Percentiles rank a stretch among this genome's conserved stretches.
Conservation (phyloP, 2,329 filamentous ascomycete genomes). For the Beauveria bassiana region DNA sequence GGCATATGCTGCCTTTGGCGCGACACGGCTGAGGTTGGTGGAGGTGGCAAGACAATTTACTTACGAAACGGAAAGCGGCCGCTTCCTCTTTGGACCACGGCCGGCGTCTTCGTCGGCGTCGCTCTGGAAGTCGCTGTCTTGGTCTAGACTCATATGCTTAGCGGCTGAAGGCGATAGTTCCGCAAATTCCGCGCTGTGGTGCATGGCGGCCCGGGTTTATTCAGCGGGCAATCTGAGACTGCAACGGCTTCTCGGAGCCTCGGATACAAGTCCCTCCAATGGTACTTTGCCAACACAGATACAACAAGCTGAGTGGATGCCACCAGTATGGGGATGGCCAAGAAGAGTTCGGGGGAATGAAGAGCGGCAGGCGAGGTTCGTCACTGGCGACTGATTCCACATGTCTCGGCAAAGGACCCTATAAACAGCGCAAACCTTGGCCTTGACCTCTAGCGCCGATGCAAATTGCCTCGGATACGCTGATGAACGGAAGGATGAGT, state of each 20-base stretch:
- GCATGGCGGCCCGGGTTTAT: slow-evolving; percentile 3
- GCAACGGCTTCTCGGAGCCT: neutral
- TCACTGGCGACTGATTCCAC: neutral
- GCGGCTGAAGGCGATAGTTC: slow-evolving; percentile 19
- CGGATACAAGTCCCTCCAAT: neutral
- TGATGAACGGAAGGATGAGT: neutral
- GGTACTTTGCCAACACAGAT: neutral
- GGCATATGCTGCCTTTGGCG: neutral
- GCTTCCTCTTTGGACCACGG: slow-evolving; percentile 48
- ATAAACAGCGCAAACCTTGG: neutral
- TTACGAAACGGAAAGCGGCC: slow-evolving; percentile 54
- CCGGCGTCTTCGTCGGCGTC: slow-evolving; percentile 38
- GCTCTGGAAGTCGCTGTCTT: slow-evolving; percentile 45
- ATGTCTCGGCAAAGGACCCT: no score
- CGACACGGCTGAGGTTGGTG: neutral
- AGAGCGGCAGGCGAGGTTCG: slow-evolving; percentile 15
- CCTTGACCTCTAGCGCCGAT: neutral
- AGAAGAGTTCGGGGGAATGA: slow-evolving; percentile 12
- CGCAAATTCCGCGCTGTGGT: slow-evolving; percentile 7
- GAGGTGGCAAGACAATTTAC: slow-evolving; percentile 17
- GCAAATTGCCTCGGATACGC: neutral
- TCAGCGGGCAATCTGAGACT: neutral
- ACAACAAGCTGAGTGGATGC: neutral
- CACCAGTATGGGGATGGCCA: neutral
- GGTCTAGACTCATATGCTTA: slow-evolving; percentile 27